Evolutionary conservation across 257 asterid genomes (phyloP), one percentile per base, ranked within the genome.

Genomic region (Solanum sejunctum): DNA sequence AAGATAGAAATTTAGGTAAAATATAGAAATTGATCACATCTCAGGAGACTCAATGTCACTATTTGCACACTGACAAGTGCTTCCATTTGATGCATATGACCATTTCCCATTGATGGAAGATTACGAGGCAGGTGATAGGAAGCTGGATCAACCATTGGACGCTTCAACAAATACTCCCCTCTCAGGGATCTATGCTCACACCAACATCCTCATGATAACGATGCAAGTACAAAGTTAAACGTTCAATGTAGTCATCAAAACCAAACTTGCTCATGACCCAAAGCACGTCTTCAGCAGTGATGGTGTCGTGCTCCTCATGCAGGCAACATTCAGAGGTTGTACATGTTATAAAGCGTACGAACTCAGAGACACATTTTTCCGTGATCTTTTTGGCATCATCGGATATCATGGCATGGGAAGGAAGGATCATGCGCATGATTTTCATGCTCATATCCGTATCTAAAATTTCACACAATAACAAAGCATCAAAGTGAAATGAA

Each of bases 11-110:
- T 11, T 43, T 43, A 70, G 17, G 10, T 10, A n/a, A 72, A 36
- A 23, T 10, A 43, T 51, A 85, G 84, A 61, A 83, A 81, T 84
- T 88, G 16, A 60, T 60, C 88, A 90, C 90, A 92, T 92, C 93
- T 94, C 81, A 79, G 84, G 91, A 7, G 91, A 92, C 23, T 91
- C 94, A 32, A 82, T 54, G 21, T 43, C 71, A 39, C 23, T 23
- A 71, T 89, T 7, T 2, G 84, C 84, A 60, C 87, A 84, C 79
- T 89, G 95, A 1, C 95, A 92, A 5, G 94, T 83, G 20, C 92
- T 91, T 9, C 87, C 94, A 83, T 84, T 91, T 43, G 88, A 85
- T 2, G 84, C 85, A 89, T 85, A 88, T 88, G 86, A 47, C 91
- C 90, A 83, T 87, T 92, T 1, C 57, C 39, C 92, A 89, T 86